These are phyloP conservation scores for Fusarium nodosum DNA, from an alignment of 2,329 filamentous ascomycete species.

Conservation along the genomic window DNA sequence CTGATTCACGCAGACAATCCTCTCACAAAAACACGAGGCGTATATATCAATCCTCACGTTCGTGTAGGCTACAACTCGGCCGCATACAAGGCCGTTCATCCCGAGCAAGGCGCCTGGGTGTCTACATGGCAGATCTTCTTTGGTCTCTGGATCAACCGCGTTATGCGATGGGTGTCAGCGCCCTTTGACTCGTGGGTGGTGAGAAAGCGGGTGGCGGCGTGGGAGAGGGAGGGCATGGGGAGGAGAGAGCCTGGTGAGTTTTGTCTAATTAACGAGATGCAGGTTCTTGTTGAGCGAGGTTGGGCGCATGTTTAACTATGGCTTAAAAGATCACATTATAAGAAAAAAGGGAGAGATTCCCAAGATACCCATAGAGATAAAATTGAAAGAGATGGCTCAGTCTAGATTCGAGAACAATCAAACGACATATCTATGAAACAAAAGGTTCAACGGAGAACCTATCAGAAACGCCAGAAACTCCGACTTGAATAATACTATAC, in stretches of 20 bases:
- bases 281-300: conserved; percentile 68
- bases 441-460: not conserved
- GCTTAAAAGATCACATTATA: not conserved
- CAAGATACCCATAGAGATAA: conserved; percentile 34
- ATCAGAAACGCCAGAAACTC: conserved; percentile 1
- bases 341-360: not conserved
- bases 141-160: conserved; percentile 71
- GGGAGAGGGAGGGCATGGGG: conserved; percentile 54
- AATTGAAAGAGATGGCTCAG: conserved; percentile 3
- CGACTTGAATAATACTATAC: not conserved
- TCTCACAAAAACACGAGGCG: conserved; percentile 64
- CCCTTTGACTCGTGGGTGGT: conserved; percentile 54
- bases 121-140: conserved; percentile 62
- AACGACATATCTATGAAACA: not conserved
- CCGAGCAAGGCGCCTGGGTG: conserved; percentile 59
- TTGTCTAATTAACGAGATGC: conserved; percentile 73
- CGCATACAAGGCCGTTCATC: conserved; percentile 66
- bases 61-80: conserved; percentile 72
- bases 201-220: conserved; percentile 55
- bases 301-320: conserved; percentile 64
- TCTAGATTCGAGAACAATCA: not conserved
- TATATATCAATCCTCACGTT: conserved; percentile 78
- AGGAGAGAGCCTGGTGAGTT: conserved; percentile 62
- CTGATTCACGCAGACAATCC: conserved; percentile 81
- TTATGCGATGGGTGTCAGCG: conserved; percentile 59